Evolutionary conservation across 768 basidiomycete species (phyloP).

Genomic region (Tylopilus vinaceipallidus): DNA sequence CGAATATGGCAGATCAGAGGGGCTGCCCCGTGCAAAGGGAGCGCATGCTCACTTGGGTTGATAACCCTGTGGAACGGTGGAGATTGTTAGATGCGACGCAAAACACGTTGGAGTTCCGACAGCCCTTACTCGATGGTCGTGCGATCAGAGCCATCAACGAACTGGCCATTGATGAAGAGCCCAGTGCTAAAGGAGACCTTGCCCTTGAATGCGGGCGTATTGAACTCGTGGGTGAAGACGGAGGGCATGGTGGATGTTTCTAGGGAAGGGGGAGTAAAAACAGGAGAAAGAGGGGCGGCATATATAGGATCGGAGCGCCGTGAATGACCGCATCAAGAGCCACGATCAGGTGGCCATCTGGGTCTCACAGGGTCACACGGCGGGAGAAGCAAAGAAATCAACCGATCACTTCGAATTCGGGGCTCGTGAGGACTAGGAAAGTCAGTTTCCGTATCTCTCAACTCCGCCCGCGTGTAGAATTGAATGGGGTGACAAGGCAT

Average conservation of each 20-base stretch:
- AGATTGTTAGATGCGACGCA: neutral
- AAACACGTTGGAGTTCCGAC: neutral
- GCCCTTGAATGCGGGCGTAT: constrained; percentile 58
- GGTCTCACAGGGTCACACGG: too few species aligned
- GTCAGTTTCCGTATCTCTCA: too few species aligned
- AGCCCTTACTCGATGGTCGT: constrained; percentile 69
- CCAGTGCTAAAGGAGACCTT: constrained; percentile 57
- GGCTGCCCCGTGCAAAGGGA: neutral
- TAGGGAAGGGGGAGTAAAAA: neutral
- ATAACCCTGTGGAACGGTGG: constrained; percentile 42
- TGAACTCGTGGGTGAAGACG: constrained; percentile 48
- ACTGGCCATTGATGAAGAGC: constrained; percentile 71
- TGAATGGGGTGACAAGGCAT: too few species aligned
- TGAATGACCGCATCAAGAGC: neutral
- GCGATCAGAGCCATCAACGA: constrained; percentile 50
- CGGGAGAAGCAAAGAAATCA: too few species aligned
- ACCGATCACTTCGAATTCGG: too few species aligned
- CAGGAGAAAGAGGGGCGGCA: neutral
- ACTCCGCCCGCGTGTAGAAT: too few species aligned
- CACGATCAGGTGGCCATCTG: neutral
- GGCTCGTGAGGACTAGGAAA: too few species aligned
- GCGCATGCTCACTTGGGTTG: constrained; percentile 47
- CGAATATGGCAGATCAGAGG: neutral
- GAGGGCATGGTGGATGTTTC: constrained; percentile 36
- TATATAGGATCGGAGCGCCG: constrained; percentile 20